phyloP scores from a whole-genome alignment of 2,329 filamentous ascomycete genomes.

The Chrysoporthe cubensis region DNA sequence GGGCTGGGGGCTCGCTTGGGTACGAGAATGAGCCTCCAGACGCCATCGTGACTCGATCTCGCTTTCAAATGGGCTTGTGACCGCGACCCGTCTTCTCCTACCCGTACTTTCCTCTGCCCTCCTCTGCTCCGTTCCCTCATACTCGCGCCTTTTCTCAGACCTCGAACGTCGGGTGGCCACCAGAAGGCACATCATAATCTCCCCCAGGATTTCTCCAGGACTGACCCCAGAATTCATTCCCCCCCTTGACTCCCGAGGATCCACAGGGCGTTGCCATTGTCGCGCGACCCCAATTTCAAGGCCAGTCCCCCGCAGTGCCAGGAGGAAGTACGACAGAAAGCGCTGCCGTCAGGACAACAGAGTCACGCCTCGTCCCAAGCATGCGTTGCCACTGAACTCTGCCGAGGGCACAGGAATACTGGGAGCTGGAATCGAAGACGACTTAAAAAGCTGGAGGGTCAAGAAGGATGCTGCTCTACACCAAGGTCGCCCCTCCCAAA shows the following conservation, averaged over 20 bases:
- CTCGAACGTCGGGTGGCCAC: too few species aligned
- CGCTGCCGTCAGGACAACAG: neutral
- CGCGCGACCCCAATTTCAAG: conserved; percentile 20
- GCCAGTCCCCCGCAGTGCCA: conserved; percentile 8
- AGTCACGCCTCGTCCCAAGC: neutral
- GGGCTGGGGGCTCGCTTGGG: conserved; percentile 16
- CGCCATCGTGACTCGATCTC: conserved; percentile 27
- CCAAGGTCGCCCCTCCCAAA: conserved; percentile 60
- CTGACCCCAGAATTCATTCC: neutral
- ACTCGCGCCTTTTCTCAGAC: neutral
- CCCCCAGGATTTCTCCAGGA: neutral
- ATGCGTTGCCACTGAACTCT: neutral
- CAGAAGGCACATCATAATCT: neutral
- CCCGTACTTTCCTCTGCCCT: neutral
- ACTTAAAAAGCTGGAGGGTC: neutral
- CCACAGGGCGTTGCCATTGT: conserved; percentile 7
- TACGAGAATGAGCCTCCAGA: conserved; percentile 17
- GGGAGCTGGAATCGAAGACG: neutral
- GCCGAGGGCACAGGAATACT: neutral
- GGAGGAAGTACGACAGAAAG: too few species aligned
- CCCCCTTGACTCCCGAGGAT: neutral
- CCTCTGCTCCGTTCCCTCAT: neutral
- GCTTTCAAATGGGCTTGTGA: conserved; percentile 18
- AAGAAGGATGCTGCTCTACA: conserved; percentile 58
- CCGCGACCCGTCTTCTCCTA: conserved; percentile 2